Base-by-base conservation (phyloP, 2,329 filamentous ascomycete species). In the Nigrospora sphaerica region DNA sequence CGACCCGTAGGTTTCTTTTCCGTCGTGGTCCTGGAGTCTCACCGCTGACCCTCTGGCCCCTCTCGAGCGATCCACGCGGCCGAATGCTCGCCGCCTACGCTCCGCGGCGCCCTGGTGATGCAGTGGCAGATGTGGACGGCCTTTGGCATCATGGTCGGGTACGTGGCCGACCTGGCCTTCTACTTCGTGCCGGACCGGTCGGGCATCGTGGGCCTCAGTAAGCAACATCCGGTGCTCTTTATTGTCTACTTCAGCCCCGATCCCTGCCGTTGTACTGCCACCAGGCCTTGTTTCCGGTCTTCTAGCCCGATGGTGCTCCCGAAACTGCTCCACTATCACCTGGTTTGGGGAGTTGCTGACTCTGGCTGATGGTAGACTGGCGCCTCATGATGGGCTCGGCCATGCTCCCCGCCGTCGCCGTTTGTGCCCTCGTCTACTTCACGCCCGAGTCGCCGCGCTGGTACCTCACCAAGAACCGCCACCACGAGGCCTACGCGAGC, bases 71-170 rank as follows among this genome's bases (percentile, higher is more conserved):
- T 88, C 33, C 86, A 85, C 51, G 80, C 82, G 1, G 84, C 84
- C 3, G 84, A 88, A 60, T 83, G 75, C 35, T 76, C 80, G 0
- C 83, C 83, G 0, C 77, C 82, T 0, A 65, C 63, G 37, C 78
- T 86, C 39, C 76, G 83, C 47, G 83, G 83, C 43, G 83, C 81
- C 2, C 67, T 88, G 6, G 83, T 86, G 32, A 89, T 89, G 85
- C 78, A 80, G 56, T 86, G 82, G 82, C 82, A 86, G 62, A 65
- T 72, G 62, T 73, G 70, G 69, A 73, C 69, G 0, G 70, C 71
- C 1, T 77, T 78, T 42, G 73, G 75, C 4, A 78, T 80, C 49
- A 72, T 78, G 67, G 38, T 77, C 4, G 80, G 81, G 14, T 85
- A 76, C 58, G 74, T 72, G 7, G 78, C 73, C 40, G 80, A 83